These are phyloP conservation scores for Straminergon stramineum DNA, from an alignment of 225 moss, liverwort and hornwort genomes.

Conservation along the genomic window DNA sequence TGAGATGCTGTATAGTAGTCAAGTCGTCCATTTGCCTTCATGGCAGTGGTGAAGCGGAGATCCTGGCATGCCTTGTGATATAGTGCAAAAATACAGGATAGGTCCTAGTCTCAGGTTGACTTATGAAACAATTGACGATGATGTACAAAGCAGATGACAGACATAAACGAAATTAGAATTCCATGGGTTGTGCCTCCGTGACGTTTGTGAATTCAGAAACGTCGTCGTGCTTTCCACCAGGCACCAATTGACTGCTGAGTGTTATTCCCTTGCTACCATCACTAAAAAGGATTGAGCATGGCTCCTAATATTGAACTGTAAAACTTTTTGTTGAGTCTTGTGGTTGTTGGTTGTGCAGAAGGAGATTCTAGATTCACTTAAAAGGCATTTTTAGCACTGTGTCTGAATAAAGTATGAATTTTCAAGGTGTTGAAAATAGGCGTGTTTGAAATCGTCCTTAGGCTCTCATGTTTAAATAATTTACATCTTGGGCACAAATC, in stretches of 20 bases:
- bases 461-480: background rate
- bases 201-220: background rate
- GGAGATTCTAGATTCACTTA: background rate
- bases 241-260: background rate
- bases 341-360: background rate
- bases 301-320: background rate
- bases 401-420: background rate
- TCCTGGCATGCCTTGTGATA: background rate
- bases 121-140: background rate
- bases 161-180: background rate
- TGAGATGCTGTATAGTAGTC: background rate
- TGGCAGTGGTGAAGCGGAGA: background rate
- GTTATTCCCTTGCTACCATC: background rate
- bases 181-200: background rate
- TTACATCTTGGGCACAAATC: background rate
- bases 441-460: background rate
- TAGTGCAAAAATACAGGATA: background rate
- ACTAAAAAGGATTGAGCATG: background rate
- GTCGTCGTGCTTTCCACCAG: no score
- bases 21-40: background rate
- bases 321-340: no score
- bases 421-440: background rate
- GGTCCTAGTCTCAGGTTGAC: background rate
- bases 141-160: background rate
- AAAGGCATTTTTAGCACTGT: background rate